phyloP scores from a whole-genome alignment of 352 stramenopile genomes.

The Phytophthora hibernalis region DNA sequence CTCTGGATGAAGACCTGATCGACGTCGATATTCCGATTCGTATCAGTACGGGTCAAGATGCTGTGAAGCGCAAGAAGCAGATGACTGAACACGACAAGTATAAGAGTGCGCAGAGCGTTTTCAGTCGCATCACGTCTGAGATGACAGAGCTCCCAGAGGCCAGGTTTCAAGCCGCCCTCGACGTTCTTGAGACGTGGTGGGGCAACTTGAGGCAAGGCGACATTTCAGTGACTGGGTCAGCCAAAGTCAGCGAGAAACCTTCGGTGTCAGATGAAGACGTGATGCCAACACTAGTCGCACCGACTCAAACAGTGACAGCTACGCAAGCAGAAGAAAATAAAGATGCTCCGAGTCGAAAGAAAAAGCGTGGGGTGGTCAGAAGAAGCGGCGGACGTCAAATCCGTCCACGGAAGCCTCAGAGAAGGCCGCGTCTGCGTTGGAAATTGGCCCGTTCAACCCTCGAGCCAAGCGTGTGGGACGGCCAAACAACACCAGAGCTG shows the following conservation, averaged over 20 bases:
- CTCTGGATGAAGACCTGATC: background rate
- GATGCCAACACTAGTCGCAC: background rate
- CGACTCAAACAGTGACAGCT: no score
- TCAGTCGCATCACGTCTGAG: slow-evolving; percentile 1
- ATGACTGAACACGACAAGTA: slow-evolving; percentile 10
- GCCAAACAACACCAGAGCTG: background rate
- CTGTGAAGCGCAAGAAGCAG: background rate
- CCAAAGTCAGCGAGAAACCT: background rate
- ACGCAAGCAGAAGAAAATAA: no score
- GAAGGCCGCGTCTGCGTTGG: no score
- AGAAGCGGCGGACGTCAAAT: background rate
- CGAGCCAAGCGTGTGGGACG: background rate
- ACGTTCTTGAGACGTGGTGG: background rate
- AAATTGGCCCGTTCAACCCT: background rate
- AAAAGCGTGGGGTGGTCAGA: no score
- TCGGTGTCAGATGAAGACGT: background rate
- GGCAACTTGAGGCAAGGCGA: background rate
- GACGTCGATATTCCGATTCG: background rate
- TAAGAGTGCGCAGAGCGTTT: slow-evolving; percentile 12
- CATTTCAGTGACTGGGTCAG: background rate
- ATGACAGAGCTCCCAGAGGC: background rate
- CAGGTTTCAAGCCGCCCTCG: slow-evolving; percentile 3
- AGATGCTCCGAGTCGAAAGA: no score
- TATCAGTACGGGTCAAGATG: background rate
- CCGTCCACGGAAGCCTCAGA: background rate